These are phyloP conservation scores for Thozetella sp. DNA, from an alignment of 495 filamentous ascomycete genomes.

Conservation along the genomic window DNA sequence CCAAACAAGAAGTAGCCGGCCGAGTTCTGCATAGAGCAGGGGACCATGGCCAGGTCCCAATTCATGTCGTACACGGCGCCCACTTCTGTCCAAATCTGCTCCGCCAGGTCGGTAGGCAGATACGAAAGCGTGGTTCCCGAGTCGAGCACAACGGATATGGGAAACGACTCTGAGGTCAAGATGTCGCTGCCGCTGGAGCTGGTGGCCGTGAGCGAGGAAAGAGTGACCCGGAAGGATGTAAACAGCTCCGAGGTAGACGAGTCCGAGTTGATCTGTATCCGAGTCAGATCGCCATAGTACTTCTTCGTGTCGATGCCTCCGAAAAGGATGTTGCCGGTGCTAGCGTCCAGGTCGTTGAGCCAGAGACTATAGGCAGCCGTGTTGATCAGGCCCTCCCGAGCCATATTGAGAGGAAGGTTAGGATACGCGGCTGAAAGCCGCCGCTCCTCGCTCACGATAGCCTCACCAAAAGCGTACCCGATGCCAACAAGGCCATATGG, in stretches of 20 bases:
- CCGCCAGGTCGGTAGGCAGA: conserved; percentile 70
- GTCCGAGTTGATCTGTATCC: conserved; percentile 60
- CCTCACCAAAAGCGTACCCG: conserved; percentile 81
- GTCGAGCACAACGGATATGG: conserved; percentile 76
- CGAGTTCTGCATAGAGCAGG: conserved; percentile 67
- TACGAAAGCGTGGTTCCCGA: conserved; percentile 88
- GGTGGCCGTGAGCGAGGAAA: conserved; percentile 58
- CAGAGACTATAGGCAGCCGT: conserved; percentile 88
- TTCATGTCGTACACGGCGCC: conserved; percentile 55
- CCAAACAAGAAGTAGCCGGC: conserved; percentile 71
- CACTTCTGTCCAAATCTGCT: conserved; percentile 69
- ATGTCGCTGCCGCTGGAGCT: conserved; percentile 48
- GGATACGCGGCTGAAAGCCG: conserved; percentile 55
- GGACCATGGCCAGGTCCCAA: conserved; percentile 61
- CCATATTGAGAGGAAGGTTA: conserved; percentile 81
- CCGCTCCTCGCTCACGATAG: conserved; percentile 53
- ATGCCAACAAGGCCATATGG: conserved; percentile 83
- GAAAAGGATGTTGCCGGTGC: conserved; percentile 63
- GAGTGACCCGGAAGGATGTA: conserved; percentile 71
- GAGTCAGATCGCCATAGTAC: conserved; percentile 72
- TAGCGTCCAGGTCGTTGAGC: conserved; percentile 72
- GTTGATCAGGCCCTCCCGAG: conserved; percentile 70
- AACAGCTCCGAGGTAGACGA: conserved; percentile 39
- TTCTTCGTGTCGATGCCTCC: conserved; percentile 91
- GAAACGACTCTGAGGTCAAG: conserved; percentile 52